Evolutionary conservation across 1,284 basidiomycete species (phyloP).

Genomic region (Somion occarium): DNA sequence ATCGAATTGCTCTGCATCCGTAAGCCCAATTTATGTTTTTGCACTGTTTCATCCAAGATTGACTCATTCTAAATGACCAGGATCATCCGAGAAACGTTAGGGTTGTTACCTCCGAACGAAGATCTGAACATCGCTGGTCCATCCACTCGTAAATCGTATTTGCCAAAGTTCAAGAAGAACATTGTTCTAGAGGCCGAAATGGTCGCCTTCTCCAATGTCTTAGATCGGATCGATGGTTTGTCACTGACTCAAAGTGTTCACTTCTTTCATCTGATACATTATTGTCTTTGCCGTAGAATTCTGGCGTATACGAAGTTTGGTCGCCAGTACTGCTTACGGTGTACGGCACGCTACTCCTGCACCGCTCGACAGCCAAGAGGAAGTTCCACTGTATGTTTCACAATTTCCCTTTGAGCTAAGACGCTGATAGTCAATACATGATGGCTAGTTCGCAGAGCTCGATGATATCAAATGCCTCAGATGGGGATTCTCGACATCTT

Average conservation of each 20-base stretch:
- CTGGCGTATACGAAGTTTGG: constrained; percentile 59
- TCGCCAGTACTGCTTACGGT: constrained; percentile 55
- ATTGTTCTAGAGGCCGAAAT: constrained; percentile 86
- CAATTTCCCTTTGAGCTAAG: constrained; percentile 3
- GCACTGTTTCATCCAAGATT: neutral
- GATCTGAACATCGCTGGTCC: neutral
- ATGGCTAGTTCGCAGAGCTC: constrained; percentile 35
- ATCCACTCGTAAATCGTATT: neutral
- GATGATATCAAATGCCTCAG: constrained; percentile 42
- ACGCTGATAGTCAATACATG: neutral
- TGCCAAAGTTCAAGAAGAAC: constrained; percentile 34
- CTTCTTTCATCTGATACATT: neutral
- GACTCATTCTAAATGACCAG: constrained; percentile 28
- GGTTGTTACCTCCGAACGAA: constrained; percentile 28
- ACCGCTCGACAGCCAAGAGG: constrained; percentile 1
- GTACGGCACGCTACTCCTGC: constrained; percentile 21
- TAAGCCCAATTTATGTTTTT: constrained; percentile 26
- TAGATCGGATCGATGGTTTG: constrained; percentile 52
- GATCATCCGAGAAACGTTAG: constrained; percentile 60
- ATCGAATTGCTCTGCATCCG: constrained; percentile 67
- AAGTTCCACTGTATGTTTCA: constrained; percentile 7
- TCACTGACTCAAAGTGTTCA: neutral
- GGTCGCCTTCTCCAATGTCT: constrained; percentile 67
- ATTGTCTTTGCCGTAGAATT: constrained; percentile 45
- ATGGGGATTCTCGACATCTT: constrained; percentile 47